Conservation (phyloP, 225 moss, liverwort and hornwort species). For the Bryum argenteum region DNA sequence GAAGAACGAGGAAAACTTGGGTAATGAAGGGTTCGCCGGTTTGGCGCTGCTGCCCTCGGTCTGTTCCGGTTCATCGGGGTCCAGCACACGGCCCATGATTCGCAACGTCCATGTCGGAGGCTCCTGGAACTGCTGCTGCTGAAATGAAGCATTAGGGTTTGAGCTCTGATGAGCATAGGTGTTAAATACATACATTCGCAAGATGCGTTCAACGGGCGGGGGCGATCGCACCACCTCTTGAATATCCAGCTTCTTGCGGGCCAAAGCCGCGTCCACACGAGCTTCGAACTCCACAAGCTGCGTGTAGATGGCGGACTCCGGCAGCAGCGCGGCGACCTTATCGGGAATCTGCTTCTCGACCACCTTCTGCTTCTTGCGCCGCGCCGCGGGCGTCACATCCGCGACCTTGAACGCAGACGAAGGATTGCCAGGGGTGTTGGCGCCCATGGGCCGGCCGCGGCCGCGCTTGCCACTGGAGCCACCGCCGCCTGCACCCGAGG, state of each 20-base stretch:
- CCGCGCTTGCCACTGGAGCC: constrained; percentile 70
- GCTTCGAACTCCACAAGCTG: constrained; percentile 93
- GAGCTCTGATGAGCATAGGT: constrained; percentile 75
- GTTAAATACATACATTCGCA: constrained; percentile 93
- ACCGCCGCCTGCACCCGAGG: constrained; percentile 31
- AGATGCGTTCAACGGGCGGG: constrained; percentile 73
- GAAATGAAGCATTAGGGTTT: constrained; percentile 50
- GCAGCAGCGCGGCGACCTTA: constrained; percentile 82
- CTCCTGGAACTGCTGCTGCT: constrained; percentile 62
- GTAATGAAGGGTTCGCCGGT: constrained; percentile 49
- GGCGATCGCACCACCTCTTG: constrained; percentile 97
- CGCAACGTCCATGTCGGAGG: constrained; percentile 90
- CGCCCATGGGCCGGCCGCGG: constrained; percentile 61
- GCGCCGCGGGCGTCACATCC: constrained; percentile 83
- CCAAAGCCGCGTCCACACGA: constrained; percentile 82
- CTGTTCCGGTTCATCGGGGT: constrained; percentile 58
- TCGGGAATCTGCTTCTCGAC: constrained; percentile 95
- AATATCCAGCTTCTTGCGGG: constrained; percentile 93
- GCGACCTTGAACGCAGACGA: constrained; percentile 74
- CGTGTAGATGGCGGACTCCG: constrained; percentile 87
- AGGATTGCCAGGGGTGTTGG: constrained; percentile 39
- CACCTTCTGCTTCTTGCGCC: constrained; percentile 96
- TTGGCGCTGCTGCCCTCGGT: constrained; percentile 48
- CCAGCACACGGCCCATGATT: constrained; percentile 91
- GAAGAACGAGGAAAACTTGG: constrained; percentile 89